Evolutionary conservation across 805 yeast genomes (phyloP), one percentile per base, ranked within the genome.

Genomic region (Kuraishia ogatae): DNA sequence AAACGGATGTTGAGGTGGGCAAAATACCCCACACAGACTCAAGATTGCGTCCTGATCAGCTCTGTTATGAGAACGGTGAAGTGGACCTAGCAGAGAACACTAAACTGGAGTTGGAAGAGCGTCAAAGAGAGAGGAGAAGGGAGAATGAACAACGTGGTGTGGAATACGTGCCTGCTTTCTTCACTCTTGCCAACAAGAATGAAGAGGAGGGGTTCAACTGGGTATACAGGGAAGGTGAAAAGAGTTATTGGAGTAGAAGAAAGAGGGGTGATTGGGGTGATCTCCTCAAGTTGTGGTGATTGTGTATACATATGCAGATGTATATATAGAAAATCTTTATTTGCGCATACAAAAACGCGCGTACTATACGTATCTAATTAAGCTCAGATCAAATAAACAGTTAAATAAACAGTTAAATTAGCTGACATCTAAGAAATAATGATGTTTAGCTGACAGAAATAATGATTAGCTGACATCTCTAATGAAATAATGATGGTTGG

Each of bases 41-140:
- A 7, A 81, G 99, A 64, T 69, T 84, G 50, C 80, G 99, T 64
- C 98, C 97, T 0, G 99, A 94, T 67, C 82, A 90, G 64, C 73
- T 80, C 50, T 69, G 74, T 1, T 90, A 89, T 61, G 96, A 89
- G 64, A 66, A 77, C 19, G 94, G 91, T 1, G 73, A 82, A 22
- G 71, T 85, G 11, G 89, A 82, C 21, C 69, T 75, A 54, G 97
- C 98, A 0, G 97, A 93, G 66, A 62, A 59, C 1, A 59, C 81
- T 58, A 94, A 94, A 66, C 66, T 82, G 47, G 71, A 76, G 43
- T 72, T 92, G 20, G 99, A 94, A 66, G 89, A 86, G 63, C 74
- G 72, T 28, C 99, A 94, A 71, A 80, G 99, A 63, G 80, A 74
- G 7, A 78, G 96, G 64, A 80, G 99, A 61, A 81, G 78, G 60